Evolutionary conservation across 768 basidiomycete species (phyloP), one percentile per base, ranked within the genome.

Genomic region (Leccinum olivaceopallidum): DNA sequence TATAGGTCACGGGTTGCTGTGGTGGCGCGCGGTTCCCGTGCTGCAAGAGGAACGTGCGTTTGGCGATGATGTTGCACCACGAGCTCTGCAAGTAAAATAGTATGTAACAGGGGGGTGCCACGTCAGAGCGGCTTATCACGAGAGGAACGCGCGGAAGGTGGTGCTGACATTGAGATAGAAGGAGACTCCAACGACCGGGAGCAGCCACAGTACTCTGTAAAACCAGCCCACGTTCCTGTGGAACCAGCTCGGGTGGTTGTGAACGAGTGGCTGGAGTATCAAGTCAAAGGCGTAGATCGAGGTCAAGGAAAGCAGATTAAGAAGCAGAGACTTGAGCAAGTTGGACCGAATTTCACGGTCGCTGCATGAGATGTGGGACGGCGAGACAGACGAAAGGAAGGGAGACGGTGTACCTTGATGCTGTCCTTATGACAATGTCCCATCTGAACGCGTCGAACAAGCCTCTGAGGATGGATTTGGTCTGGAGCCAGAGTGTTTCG

Each of bases 271-370:
- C 20, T 83, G 79, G 14, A 94, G 78, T 28, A 93, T 70, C 52
- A 87, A 70, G 67, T 92, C 89, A 71, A 92, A 90, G n/a, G 82
- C 77, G 70, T 87, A 92, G 60, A 93, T 85, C 13, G 88, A 91
- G 14, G 81, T 71, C 61, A 94, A 73, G 2, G 89, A 90, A 20
- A 92, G 76, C 9, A 78, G 73, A 69, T 94, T 94, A 54, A 94
- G 81, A 8, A 90, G 75, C 18, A 89, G 70, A 2, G 89, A 91
- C 76, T 93, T 94, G 75, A 85, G 80, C 39, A 92, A 72, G 71
- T 91, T 88, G 58, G 81, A 78, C 16, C 89, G 87, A 58, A 94
- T 84, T 73, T 92, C 90, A 6, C 84, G 71, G 73, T 94, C 92
- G 65, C 90, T 93, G 69, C 51, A 57, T 61, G 59, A 57, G 48